A percentile compares a stretch with the other conserved stretches of the same genome.
Evolutionary conservation across 164 flowering plant species (phyloP).

Genomic region (Macadamia tetraphylla): DNA sequence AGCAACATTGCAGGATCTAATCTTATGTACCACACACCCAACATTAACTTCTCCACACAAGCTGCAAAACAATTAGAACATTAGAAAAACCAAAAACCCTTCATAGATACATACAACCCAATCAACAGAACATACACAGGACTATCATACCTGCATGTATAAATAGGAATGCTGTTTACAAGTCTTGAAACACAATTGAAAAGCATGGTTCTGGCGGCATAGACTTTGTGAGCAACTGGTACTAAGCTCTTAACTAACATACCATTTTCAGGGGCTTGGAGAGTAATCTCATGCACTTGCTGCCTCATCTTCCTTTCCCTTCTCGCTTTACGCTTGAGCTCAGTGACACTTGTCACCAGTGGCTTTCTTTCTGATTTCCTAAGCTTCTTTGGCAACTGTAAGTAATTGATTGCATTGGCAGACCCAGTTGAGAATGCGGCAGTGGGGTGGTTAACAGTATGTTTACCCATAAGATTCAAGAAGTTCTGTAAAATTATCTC

Average conservation of each 20-base stretch:
- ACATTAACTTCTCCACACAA: constrained; percentile 53
- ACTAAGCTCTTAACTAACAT: constrained; percentile 45
- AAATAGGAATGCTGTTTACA: constrained; percentile 25
- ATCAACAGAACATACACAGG: not conserved
- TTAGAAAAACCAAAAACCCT: not conserved
- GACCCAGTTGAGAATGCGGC: constrained; percentile 20
- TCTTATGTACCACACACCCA: constrained; percentile 38
- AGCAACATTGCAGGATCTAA: constrained; percentile 37
- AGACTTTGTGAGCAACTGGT: constrained; percentile 54
- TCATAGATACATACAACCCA: not conserved
- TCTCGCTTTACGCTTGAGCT: constrained; percentile 52
- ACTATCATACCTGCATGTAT: constrained; percentile 45
- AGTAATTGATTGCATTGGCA: not conserved
- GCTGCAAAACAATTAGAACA: constrained; percentile 21
- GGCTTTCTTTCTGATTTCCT: constrained; percentile 51
- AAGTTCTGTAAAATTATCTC: not conserved
- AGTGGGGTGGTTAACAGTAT: not conserved
- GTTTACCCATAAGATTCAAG: not conserved
- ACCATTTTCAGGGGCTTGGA: constrained; percentile 59
- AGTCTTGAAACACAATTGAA: constrained; percentile 40
- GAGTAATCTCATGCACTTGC: constrained; percentile 27
- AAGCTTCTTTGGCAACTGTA: constrained; percentile 38
- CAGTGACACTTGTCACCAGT: constrained; percentile 36
- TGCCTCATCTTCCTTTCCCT: constrained; percentile 29
- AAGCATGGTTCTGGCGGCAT: constrained; percentile 36